Evolutionary conservation across 139 green algal species (phyloP), one percentile per base, ranked within the genome.

Genomic region (Micractinium conductrix): DNA sequence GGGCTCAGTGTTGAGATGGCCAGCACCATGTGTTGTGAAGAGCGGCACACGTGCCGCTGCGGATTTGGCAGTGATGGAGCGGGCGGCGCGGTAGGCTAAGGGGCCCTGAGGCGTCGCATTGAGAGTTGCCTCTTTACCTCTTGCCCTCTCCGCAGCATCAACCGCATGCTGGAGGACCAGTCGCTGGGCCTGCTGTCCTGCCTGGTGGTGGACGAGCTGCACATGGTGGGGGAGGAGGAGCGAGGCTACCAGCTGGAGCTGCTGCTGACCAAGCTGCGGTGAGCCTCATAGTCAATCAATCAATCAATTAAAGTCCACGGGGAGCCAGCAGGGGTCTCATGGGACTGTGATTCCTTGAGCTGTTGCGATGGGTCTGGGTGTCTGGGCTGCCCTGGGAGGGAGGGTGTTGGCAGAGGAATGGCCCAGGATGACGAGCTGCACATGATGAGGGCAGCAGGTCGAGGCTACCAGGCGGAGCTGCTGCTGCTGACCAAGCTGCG

Each of bases 191-290:
- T 93, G 38, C 70, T 97, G 63, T 84, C 42, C 38, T 89, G 88
- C 81, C 86, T 97, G 22, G 90, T 97, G 22, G 87, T 97, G 24
- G 93, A 96, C 76, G 93, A 96, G 85, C 53, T 95, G 68, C 93
- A 96, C 84, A 95, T 96, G 93, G 80, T 94, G 50, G 94, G 92
- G 22, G 95, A 98, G 48, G 81, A 90, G 65, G 88, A 94, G 78
- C 90, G 96, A 30, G 97, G 97, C 26, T 97, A 97, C 87, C 90
- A 97, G 82, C 91, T 99, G 85, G 97, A 99, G 92, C 93, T 99
- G 28, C 87, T 99, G 87, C 92, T 99, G 30, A 98, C 97, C 65
- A 99, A 99, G 89, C 90, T 99, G 73, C 72, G 93, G 35, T 98
- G 9, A 9, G 50, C 28, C 14, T 0, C 7, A n/a, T n/a, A n/a